Base-by-base conservation (phyloP, 2,329 filamentous ascomycete genomes). In the Colletotrichum salicis region DNA sequence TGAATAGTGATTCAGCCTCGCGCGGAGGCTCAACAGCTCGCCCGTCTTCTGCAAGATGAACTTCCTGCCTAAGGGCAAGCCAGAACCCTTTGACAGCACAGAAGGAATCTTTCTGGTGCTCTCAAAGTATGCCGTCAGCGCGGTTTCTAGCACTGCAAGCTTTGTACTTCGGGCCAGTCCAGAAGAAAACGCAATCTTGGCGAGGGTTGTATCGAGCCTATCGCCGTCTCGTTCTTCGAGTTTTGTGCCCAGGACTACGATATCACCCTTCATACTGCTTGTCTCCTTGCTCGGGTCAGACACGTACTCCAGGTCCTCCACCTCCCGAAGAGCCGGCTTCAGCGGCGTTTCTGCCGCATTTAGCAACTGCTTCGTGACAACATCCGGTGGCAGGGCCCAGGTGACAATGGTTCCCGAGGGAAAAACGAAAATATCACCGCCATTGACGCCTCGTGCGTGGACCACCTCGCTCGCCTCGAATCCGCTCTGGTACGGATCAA, bases 121-220 rank as follows among this genome's bases (percentile, higher is more conserved):
- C 77, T 95, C 91, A 76, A 98, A 95, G 82, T 98, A 98, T 64
- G 91, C 89, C 52, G 90, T 91, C 19, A 98, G 87, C 48, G 94
- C 89, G 63, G 90, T 93, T 82, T 99, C 96, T 27, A 99, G 88
- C 3, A 97, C 94, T 48, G 95, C 96, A 13, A 99, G 89, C 81
- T 98, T 98, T 6, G 96, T 98, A 77, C 93, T 96, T 65, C 96
- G 89, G 5, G 96, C 96, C 11, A 99, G 88, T 2, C 96, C 96
- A 0, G 95, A 98, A 0, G 96, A 98, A 81, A 98, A 98, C 55
- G 96, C 96, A 73, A 98, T 96, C 80, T 98, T 98, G 76, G 95
- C 95, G 15, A 98, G 87, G 1, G 96, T 93, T 1, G 86, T 89
- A 76, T 89, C 88, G 12, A 88, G 80, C 11, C 80, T 82, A 75